Conservation (phyloP, 331 rosid genomes). For the Malus hybrid region DNA sequence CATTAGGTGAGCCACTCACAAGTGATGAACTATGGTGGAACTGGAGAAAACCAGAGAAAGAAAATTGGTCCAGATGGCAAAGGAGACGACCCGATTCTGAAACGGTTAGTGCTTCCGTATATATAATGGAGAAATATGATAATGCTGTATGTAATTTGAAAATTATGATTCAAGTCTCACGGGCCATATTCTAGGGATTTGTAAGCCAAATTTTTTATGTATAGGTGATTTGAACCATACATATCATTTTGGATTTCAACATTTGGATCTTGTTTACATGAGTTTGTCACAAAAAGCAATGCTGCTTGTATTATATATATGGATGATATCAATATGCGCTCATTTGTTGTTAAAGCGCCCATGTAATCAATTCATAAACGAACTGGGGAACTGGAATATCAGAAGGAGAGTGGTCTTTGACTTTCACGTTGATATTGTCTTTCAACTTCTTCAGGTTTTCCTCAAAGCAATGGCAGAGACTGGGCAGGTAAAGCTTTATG, state of each 20-base stretch:
- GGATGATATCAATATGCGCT: neutral
- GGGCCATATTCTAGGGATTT: neutral
- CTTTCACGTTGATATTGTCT: slow-evolving; percentile 11
- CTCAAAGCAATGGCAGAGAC: slow-evolving; percentile 98
- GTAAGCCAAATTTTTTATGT: neutral
- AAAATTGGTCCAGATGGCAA: slow-evolving; percentile 98
- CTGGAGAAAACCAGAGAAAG: slow-evolving; percentile 87
- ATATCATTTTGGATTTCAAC: neutral
- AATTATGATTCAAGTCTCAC: neutral
- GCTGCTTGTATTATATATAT: neutral
- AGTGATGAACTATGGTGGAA: slow-evolving; percentile 94
- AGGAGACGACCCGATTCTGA: slow-evolving; percentile 89
- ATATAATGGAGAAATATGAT: neutral
- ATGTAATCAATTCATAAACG: neutral
- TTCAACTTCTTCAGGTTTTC: slow-evolving; percentile 56
- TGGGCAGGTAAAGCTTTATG: slow-evolving; percentile 81
- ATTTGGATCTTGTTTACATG: neutral
- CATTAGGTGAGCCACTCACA: slow-evolving; percentile 57
- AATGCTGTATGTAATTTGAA: neutral
- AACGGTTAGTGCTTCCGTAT: slow-evolving; percentile 52
- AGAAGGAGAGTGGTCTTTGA: neutral
- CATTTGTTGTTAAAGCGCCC: neutral
- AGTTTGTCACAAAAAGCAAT: neutral
- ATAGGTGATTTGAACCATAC: neutral
- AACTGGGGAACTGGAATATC: neutral